A percentile compares a stretch with the other conserved stretches of the same genome.
phyloP scores from a whole-genome alignment of 192 early-diverging fungal species.

The Oehlia diaphana region DNA sequence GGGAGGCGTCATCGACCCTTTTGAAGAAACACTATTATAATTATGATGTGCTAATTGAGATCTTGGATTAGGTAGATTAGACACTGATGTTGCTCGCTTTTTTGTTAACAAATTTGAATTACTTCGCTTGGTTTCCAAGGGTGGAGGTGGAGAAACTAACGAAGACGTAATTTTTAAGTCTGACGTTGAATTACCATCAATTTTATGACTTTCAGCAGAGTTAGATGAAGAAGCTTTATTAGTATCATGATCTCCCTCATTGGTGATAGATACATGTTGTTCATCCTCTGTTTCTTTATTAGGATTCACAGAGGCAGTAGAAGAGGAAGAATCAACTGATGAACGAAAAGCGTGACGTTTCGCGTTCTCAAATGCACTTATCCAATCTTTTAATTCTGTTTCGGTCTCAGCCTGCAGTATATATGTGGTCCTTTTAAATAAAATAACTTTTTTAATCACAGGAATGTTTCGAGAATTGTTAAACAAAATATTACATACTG shows the following conservation, averaged over 20 bases:
- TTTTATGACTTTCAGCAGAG: slow-evolving; percentile 25
- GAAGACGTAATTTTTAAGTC: neutral
- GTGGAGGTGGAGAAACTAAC: neutral
- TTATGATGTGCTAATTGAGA: neutral
- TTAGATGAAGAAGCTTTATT: slow-evolving; percentile 12
- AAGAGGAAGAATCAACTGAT: slow-evolving; percentile 36
- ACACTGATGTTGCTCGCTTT: neutral
- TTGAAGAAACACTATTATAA: neutral
- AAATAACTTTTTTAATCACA: neutral
- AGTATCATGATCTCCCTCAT: slow-evolving; percentile 4
- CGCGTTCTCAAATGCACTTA: slow-evolving; percentile 58
- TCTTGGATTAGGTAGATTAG: neutral
- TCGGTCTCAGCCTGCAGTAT: slow-evolving; percentile 70
- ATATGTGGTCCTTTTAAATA: slow-evolving; percentile 40
- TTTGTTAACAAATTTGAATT: neutral
- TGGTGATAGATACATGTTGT: neutral
- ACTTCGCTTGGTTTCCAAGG: neutral
- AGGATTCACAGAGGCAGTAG: slow-evolving; percentile 30
- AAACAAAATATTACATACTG: slow-evolving; percentile 49
- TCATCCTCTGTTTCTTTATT: slow-evolving; percentile 29
- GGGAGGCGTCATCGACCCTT: neutral
- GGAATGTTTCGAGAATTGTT: neutral
- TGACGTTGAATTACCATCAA: neutral
- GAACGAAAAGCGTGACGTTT: slow-evolving; percentile 44
- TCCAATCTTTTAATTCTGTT: slow-evolving; percentile 68